A percentile compares a stretch with the other conserved stretches of the same genome.
These are phyloP conservation scores for Orbilia javanica DNA, from an alignment of 2,329 filamentous ascomycete genomes.

Conservation along the genomic window DNA sequence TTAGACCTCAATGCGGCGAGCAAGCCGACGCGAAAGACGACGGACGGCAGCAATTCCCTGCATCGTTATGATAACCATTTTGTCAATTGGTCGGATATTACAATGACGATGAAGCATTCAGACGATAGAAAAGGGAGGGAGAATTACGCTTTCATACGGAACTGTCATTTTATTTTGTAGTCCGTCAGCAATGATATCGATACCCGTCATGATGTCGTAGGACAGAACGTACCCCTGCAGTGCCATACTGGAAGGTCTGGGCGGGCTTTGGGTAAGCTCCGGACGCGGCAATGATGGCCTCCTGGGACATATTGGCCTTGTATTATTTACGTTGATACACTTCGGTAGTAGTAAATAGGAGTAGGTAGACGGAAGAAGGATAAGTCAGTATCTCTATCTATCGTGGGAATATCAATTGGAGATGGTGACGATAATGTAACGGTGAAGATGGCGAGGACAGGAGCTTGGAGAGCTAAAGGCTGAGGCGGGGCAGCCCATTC, in stretches of 20 bases:
- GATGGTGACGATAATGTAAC: background rate
- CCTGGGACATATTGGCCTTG: constrained; percentile 29
- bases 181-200: constrained; percentile 29
- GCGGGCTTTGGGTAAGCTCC: constrained; percentile 69
- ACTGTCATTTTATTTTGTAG: constrained; percentile 66
- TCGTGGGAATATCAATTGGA: background rate
- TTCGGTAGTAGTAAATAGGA: background rate
- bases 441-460: background rate
- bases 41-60: constrained; percentile 85
- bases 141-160: constrained; percentile 77
- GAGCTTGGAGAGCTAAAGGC: background rate
- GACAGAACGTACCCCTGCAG: constrained; percentile 70
- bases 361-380: background rate
- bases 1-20: constrained; percentile 89
- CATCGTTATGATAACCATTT: constrained; percentile 57
- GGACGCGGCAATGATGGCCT: constrained; percentile 66
- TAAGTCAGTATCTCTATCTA: background rate
- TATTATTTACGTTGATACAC: background rate
- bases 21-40: constrained; percentile 91
- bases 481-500: constrained; percentile 12
- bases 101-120: constrained; percentile 4
- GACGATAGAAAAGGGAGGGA: constrained; percentile 60
- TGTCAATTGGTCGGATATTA: constrained; percentile 49
- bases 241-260: constrained; percentile 72
- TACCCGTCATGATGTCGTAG: constrained; percentile 6